phyloP scores from a whole-genome alignment of 805 yeast genomes.

The Candida incommunis region DNA sequence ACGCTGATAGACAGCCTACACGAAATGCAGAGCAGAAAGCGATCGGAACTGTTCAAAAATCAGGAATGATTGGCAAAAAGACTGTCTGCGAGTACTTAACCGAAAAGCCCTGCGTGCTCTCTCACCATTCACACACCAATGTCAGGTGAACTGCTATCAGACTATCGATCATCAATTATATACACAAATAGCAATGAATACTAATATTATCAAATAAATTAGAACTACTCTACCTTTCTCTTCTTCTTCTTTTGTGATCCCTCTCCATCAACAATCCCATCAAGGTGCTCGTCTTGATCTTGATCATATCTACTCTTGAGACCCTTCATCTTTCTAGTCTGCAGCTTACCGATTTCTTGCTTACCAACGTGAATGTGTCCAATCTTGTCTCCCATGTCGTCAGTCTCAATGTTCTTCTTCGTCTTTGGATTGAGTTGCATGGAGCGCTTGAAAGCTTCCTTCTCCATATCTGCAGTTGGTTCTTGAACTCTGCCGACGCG shows the following conservation, averaged over 20 bases:
- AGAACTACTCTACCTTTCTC: constrained; percentile 2
- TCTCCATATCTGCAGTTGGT: constrained; percentile 77
- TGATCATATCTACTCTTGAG: constrained; percentile 79
- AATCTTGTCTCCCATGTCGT: constrained; percentile 87
- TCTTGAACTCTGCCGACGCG: constrained; percentile 74
- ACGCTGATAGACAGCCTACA: too few relatives aligned
- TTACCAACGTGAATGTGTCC: constrained; percentile 94
- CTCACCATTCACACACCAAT: too few relatives aligned
- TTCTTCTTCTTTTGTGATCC: constrained; percentile 12
- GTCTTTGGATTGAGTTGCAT: constrained; percentile 68
- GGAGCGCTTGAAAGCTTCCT: constrained; percentile 73
- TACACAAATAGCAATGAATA: too few relatives aligned
- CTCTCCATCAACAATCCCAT: constrained; percentile 27
- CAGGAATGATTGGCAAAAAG: too few relatives aligned
- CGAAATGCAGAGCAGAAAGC: too few relatives aligned
- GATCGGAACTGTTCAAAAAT: too few relatives aligned
- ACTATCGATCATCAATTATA: too few relatives aligned
- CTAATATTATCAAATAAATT: too few relatives aligned
- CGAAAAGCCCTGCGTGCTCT: too few relatives aligned
- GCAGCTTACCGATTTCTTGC: constrained; percentile 81
- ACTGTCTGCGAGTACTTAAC: too few relatives aligned
- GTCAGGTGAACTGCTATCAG: too few relatives aligned
- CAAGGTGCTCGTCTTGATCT: constrained; percentile 41
- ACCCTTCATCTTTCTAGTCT: constrained; percentile 98
- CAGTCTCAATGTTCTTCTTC: constrained; percentile 81